Conservation (phyloP, 495 filamentous ascomycete genomes). For the Parmelia sp. region DNA sequence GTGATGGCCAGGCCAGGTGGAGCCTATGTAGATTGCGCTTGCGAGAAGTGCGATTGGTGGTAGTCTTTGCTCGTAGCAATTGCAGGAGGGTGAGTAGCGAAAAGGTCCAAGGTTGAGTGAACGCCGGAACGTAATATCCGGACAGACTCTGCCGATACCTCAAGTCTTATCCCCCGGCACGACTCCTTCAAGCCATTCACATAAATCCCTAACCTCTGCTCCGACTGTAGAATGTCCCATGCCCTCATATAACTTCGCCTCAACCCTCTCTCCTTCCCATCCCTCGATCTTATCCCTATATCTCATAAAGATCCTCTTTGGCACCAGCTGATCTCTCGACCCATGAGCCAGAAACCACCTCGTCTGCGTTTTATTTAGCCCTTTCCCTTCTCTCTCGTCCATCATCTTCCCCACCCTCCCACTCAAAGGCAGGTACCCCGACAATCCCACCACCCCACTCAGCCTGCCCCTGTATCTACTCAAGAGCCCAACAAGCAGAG, state of each 20-base stretch:
- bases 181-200: conserved; percentile 7
- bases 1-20: no score
- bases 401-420: neutral
- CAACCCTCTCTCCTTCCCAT: conserved; percentile 6
- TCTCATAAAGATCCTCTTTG: conserved; percentile 5
- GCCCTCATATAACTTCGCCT: conserved; percentile 14
- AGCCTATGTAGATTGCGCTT: neutral
- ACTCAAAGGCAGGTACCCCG: conserved; percentile 35
- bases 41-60: neutral
- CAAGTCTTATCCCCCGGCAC: neutral
- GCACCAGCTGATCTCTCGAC: conserved; percentile 10
- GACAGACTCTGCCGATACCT: neutral
- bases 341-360: conserved; percentile 16
- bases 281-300: conserved; percentile 8
- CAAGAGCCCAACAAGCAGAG: conserved; percentile 33
- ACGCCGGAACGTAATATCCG: neutral
- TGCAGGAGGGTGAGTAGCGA: neutral
- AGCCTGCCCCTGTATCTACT: conserved; percentile 32
- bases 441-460: conserved; percentile 35
- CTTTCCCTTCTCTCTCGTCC: neutral
- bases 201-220: conserved; percentile 12
- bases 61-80: neutral
- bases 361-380: neutral
- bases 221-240: conserved; percentile 14
- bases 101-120: neutral